Percentiles rank a stretch among this genome's conserved stretches.
Evolutionary conservation across 2,329 filamentous ascomycete species (phyloP).

Genomic region (Pseudogymnoascus sp.): DNA sequence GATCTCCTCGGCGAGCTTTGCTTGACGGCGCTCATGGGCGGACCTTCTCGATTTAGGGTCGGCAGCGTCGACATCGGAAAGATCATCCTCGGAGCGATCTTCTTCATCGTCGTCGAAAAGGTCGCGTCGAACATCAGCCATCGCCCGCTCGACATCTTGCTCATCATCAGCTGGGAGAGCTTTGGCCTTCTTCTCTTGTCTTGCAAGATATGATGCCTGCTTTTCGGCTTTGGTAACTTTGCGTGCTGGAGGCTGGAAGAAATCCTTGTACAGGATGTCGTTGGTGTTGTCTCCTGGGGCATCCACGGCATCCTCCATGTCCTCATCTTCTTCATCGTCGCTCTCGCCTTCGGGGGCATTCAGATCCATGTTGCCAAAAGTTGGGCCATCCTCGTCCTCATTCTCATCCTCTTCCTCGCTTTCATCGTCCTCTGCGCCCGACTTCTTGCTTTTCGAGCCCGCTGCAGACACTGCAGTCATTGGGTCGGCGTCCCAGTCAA

Average conservation of each 20-base stretch:
- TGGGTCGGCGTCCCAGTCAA: slow-evolving; percentile 83
- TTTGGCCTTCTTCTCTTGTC: slow-evolving; percentile 35
- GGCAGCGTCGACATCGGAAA: slow-evolving; percentile 59
- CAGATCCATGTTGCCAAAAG: slow-evolving; percentile 72
- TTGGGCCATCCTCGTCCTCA: slow-evolving; percentile 70
- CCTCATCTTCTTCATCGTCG: slow-evolving; percentile 49
- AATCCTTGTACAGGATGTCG: slow-evolving; percentile 83
- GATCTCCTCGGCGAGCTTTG: slow-evolving; percentile 82
- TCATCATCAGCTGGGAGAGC: slow-evolving; percentile 43
- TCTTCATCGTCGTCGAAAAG: slow-evolving; percentile 73
- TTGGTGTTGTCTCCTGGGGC: slow-evolving; percentile 64
- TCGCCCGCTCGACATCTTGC: slow-evolving; percentile 70
- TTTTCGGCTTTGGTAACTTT: slow-evolving; percentile 53
- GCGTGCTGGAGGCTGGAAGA: slow-evolving; percentile 77
- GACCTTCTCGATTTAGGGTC: slow-evolving; percentile 70
- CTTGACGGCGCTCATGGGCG: slow-evolving; percentile 78
- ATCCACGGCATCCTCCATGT: slow-evolving; percentile 50
- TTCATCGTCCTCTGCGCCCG: slow-evolving; percentile 30
- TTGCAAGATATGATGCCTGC: slow-evolving; percentile 33
- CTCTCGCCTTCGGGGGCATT: slow-evolving; percentile 64
- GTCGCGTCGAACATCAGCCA: slow-evolving; percentile 80
- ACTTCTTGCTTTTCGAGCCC: slow-evolving; percentile 26
- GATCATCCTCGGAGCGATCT: slow-evolving; percentile 57
- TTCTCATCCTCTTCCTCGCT: slow-evolving; percentile 47
- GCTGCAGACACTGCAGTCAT: slow-evolving; percentile 35